These are phyloP conservation scores for Knufia fluminis DNA, from an alignment of 2,329 filamentous ascomycete species.

Conservation along the genomic window DNA sequence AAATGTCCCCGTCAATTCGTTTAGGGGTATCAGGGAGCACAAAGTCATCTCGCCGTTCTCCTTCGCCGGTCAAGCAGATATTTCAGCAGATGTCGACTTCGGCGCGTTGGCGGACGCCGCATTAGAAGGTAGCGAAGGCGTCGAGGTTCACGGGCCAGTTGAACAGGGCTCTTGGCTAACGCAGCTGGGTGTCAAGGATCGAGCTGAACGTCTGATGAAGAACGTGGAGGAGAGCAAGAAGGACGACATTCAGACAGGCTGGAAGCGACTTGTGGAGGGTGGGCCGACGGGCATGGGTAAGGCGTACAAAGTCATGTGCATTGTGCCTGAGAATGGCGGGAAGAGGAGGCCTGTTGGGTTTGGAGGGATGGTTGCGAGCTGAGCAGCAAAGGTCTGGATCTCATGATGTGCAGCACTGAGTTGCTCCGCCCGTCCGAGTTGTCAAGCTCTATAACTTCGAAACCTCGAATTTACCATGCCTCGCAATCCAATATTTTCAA, in stretches of 20 bases:
- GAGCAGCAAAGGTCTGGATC: no score
- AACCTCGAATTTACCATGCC: no score
- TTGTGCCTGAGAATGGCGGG: conserved; percentile 71
- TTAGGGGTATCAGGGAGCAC: conserved; percentile 80
- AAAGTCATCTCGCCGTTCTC: conserved; percentile 67
- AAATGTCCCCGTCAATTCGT: conserved; percentile 75
- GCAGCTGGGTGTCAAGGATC: conserved; percentile 72
- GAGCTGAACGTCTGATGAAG: conserved; percentile 58
- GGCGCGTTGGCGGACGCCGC: conserved; percentile 75
- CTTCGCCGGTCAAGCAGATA: conserved; percentile 71
- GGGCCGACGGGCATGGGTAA: conserved; percentile 83
- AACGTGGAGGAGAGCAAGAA: conserved; percentile 41
- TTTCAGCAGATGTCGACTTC: conserved; percentile 93
- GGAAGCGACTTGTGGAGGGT: conserved; percentile 74
- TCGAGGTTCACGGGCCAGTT: conserved; percentile 89
- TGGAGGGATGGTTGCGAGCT: conserved; percentile 52
- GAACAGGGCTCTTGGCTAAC: conserved; percentile 73
- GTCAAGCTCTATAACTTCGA: no score
- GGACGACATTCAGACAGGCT: conserved; percentile 60
- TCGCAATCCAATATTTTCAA: no score
- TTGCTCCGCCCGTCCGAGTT: no score
- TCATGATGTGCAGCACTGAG: no score
- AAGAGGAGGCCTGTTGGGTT: conserved; percentile 78
- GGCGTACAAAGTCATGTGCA: conserved; percentile 86
- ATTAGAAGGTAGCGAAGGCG: conserved; percentile 60